phyloP scores from a whole-genome alignment of 2,329 filamentous ascomycete genomes.

The Dothiorella sarmentorum region DNA sequence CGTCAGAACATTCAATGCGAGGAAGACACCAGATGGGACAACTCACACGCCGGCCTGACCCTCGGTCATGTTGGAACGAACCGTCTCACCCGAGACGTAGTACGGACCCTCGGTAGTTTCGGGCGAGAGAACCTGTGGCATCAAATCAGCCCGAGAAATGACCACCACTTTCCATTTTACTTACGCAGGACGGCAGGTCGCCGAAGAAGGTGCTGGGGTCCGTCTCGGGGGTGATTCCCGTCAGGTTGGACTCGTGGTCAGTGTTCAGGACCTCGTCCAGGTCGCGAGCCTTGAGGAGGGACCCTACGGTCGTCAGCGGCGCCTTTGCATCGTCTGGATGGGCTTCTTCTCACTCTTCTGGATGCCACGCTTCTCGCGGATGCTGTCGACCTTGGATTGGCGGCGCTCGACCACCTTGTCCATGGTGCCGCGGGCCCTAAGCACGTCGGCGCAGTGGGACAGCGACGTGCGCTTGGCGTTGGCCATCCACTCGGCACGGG shows the following conservation, averaged over 20 bases:
- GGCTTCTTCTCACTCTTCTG: neutral
- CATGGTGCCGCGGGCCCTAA: constrained; percentile 40
- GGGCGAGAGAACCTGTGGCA: constrained; percentile 24
- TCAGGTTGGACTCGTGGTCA: constrained; percentile 31
- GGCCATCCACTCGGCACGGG: constrained; percentile 35
- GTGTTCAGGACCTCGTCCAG: constrained; percentile 20
- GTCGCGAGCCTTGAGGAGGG: constrained; percentile 10
- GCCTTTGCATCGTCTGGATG: neutral
- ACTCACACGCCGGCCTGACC: constrained; percentile 39
- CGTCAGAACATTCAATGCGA: neutral
- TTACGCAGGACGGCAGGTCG: constrained; percentile 29
- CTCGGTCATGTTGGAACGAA: constrained; percentile 49
- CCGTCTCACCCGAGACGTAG: constrained; percentile 49
- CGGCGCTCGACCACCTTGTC: constrained; percentile 41
- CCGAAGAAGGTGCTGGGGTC: constrained; percentile 27
- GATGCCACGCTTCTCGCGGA: constrained; percentile 15
- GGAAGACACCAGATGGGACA: neutral
- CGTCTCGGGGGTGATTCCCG: constrained; percentile 28
- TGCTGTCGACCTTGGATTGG: constrained; percentile 26
- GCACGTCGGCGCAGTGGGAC: constrained; percentile 39
- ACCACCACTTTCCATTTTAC: neutral
- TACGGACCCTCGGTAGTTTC: constrained; percentile 35
- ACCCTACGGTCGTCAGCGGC: neutral
- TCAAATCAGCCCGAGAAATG: neutral
- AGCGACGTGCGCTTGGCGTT: constrained; percentile 24